Conservation (phyloP, 257 asterid genomes). For the Plantago ovata region DNA sequence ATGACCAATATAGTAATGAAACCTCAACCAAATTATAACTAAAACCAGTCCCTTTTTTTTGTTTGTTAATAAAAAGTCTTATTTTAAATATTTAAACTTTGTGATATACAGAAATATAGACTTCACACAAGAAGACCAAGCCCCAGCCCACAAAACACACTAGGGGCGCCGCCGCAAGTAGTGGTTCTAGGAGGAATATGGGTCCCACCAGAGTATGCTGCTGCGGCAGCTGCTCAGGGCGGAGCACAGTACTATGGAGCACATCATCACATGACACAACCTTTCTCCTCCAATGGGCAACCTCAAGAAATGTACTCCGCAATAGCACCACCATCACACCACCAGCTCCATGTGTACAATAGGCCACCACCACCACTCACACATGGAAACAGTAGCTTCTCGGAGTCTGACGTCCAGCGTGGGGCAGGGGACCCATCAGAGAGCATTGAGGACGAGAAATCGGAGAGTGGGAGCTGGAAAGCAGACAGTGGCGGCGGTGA, state of each 20-base stretch:
- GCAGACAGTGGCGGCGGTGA: conserved; percentile 69
- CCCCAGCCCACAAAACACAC: conserved; percentile 75
- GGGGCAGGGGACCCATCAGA: conserved; percentile 64
- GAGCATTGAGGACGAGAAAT: conserved; percentile 85
- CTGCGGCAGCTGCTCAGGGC: conserved; percentile 67
- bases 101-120: conserved; percentile 67
- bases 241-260: conserved; percentile 56
- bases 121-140: conserved; percentile 97
- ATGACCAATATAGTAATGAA: too few relatives aligned
- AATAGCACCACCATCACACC: conserved; percentile 36
- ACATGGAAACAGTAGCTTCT: conserved; percentile 44
- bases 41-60: too few relatives aligned
- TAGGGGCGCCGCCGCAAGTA: conserved; percentile 57
- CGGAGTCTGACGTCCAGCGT: conserved; percentile 46
- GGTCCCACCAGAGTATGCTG: conserved; percentile 93
- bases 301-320: conserved; percentile 59
- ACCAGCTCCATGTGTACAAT: conserved; percentile 60
- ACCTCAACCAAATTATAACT: too few relatives aligned
- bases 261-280: conserved; percentile 49
- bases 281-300: conserved; percentile 38
- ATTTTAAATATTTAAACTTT: not conserved
- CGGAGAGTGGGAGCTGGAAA: conserved; percentile 90
- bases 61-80: too few relatives aligned
- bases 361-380: conserved; percentile 34
- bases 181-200: conserved; percentile 90